Evolutionary conservation across 768 basidiomycete genomes (phyloP).

Genomic region (Lactifluus volemus): DNA sequence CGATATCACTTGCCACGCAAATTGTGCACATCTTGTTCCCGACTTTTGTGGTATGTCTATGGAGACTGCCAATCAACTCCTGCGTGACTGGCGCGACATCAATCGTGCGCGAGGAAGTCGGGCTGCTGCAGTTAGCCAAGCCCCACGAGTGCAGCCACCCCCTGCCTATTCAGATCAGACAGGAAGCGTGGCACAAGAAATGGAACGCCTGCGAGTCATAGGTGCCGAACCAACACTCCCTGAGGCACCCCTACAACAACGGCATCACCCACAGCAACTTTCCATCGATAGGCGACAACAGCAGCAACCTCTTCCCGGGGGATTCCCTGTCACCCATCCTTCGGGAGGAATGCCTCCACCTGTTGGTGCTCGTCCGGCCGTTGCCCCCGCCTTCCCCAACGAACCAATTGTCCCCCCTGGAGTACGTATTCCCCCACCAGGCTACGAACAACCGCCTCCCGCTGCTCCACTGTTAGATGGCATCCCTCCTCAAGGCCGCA

Average conservation of each 20-base stretch:
- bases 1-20: slow-evolving; percentile 92
- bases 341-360: slow-evolving; percentile 27
- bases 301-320: slow-evolving; percentile 20
- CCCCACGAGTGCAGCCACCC: slow-evolving; percentile 26
- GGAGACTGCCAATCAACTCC: slow-evolving; percentile 93
- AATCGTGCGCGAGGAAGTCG: slow-evolving; percentile 57
- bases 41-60: slow-evolving; percentile 99
- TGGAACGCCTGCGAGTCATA: slow-evolving; percentile 22
- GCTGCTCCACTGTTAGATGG: slow-evolving; percentile 3
- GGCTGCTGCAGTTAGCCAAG: slow-evolving; percentile 31
- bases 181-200: slow-evolving; percentile 20
- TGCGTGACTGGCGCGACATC: slow-evolving; percentile 87
- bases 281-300: slow-evolving; percentile 18
- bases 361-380: slow-evolving; percentile 30
- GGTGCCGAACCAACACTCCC: slow-evolving; percentile 21
- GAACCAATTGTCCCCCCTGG: slow-evolving; percentile 28
- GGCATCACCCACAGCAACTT: slow-evolving; percentile 18
- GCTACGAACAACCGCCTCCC: slow-evolving; percentile 13
- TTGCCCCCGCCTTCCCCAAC: slow-evolving; percentile 29
- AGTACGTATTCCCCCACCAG: slow-evolving; percentile 9
- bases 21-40: slow-evolving; percentile 95
- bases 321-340: slow-evolving; percentile 21
- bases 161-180: slow-evolving; percentile 24
- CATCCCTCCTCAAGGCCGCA: slow-evolving; percentile 3
- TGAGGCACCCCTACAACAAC: slow-evolving; percentile 21